These are phyloP conservation scores for Dicorynia guianensis DNA, from an alignment of 306 rosid species.

Conservation along the genomic window DNA sequence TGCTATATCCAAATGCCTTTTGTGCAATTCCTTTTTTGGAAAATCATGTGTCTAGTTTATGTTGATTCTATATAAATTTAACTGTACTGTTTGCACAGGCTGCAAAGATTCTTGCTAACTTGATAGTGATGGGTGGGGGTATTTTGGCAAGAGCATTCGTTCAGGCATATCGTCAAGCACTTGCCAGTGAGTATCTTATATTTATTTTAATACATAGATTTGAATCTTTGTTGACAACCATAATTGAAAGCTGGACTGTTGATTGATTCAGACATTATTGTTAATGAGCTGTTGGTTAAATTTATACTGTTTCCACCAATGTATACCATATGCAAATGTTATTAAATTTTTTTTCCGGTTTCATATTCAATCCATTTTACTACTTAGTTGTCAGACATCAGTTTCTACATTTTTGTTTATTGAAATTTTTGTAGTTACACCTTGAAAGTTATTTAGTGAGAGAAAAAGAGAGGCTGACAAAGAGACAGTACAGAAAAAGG, in stretches of 20 bases:
- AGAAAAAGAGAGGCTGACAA: no score
- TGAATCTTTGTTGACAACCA: constrained; percentile 13
- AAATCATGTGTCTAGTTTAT: background rate
- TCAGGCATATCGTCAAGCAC: constrained; percentile 90
- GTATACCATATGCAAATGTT: background rate
- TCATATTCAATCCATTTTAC: background rate
- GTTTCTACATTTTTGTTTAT: background rate
- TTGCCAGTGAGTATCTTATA: constrained; percentile 63
- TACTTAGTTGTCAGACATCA: background rate
- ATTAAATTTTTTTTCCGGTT: background rate
- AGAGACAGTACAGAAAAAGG: no score
- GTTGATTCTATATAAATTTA: constrained; percentile 5
- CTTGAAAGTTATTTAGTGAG: no score
- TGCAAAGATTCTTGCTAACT: constrained; percentile 80
- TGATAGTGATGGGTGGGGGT: constrained; percentile 81
- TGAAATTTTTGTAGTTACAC: background rate
- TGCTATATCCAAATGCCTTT: background rate
- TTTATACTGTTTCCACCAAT: background rate
- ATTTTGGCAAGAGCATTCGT: constrained; percentile 79
- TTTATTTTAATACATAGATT: background rate
- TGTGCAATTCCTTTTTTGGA: constrained; percentile 6
- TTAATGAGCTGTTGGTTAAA: background rate
- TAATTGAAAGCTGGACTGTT: background rate
- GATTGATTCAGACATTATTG: background rate
- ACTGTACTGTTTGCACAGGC: constrained; percentile 61